Evolutionary conservation across 345 rosid species (phyloP).

Genomic region (Brassica cretica): DNA sequence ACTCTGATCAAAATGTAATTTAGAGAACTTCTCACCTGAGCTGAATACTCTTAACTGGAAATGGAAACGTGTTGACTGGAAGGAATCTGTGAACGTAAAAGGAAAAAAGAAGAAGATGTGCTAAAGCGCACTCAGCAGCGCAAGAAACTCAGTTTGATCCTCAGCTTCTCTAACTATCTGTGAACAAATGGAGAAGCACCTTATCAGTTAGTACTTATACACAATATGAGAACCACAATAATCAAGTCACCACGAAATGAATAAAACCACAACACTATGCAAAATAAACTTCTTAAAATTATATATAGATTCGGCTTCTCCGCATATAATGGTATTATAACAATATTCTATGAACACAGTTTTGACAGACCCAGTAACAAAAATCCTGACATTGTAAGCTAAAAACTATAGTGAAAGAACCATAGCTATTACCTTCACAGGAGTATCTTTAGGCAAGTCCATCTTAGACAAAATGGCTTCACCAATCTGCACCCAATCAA

Average conservation of each 20-base stretch:
- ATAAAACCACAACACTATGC: neutral
- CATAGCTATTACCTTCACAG: conserved; percentile 55
- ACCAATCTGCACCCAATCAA: conserved; percentile 66
- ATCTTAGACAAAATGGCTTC: conserved; percentile 52
- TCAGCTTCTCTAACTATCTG: conserved; percentile 82
- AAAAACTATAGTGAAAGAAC: neutral
- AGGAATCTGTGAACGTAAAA: conserved; percentile 29
- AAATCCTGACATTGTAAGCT: neutral
- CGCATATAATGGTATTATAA: neutral
- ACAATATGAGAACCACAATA: neutral
- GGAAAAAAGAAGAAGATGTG: conserved; percentile 5
- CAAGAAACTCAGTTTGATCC: conserved; percentile 73
- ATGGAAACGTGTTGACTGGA: conserved; percentile 19
- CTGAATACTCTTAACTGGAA: conserved; percentile 15
- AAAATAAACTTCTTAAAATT: conserved; percentile 1
- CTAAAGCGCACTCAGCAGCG: conserved; percentile 54
- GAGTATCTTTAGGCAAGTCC: conserved; percentile 65
- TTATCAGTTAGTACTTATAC: conserved; percentile 1
- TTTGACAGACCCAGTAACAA: neutral
- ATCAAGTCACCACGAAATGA: neutral
- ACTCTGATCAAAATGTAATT: conserved; percentile 3
- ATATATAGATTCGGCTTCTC: neutral
- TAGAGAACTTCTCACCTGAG: conserved; percentile 29
- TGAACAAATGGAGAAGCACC: conserved; percentile 7
- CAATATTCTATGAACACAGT: neutral